Evolutionary conservation across 495 filamentous ascomycete genomes (phyloP).

Genomic region (Talaromyces wortmannii): DNA sequence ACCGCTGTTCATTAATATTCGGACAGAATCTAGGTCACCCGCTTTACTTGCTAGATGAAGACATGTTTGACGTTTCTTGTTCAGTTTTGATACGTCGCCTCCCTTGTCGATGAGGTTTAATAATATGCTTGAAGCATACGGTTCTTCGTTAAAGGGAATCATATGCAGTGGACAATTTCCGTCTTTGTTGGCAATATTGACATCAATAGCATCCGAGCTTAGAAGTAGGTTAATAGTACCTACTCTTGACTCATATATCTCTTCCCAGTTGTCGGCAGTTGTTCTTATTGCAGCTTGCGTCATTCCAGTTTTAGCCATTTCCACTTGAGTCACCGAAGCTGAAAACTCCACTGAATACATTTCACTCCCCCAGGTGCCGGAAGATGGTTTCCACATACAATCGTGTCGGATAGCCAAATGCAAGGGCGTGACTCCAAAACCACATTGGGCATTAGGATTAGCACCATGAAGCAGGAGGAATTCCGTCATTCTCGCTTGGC

Average conservation of each 20-base stretch:
- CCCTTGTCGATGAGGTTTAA: slow-evolving; percentile 5
- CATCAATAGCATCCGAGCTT: slow-evolving; percentile 4
- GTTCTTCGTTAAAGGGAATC: slow-evolving; percentile 6
- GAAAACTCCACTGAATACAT: no score
- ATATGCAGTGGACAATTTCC: slow-evolving; percentile 9
- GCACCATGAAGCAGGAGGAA: neutral
- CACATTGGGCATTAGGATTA: neutral
- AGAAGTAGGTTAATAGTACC: slow-evolving; percentile 7
- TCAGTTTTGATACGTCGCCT: slow-evolving; percentile 6
- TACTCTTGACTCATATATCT: slow-evolving; percentile 2
- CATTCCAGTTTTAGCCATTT: no score
- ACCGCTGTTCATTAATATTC: slow-evolving; percentile 6
- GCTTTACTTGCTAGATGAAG: slow-evolving; percentile 8
- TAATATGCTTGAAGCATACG: slow-evolving; percentile 5
- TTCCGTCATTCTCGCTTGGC: neutral
- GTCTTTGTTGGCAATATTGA: slow-evolving; percentile 8
- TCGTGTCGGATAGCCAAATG: slow-evolving; percentile 1
- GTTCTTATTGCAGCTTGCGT: no score
- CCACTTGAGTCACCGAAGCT: no score
- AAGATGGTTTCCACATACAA: neutral
- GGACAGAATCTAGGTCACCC: slow-evolving; percentile 6
- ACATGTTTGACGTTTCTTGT: slow-evolving; percentile 4
- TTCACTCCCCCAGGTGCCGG: neutral
- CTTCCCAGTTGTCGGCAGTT: slow-evolving; percentile 5
- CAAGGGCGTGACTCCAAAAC: neutral